Percentiles rank a stretch among this genome's conserved stretches.
phyloP scores from a whole-genome alignment of 2,329 filamentous ascomycete species.

The Sarocladium brachiariae region DNA sequence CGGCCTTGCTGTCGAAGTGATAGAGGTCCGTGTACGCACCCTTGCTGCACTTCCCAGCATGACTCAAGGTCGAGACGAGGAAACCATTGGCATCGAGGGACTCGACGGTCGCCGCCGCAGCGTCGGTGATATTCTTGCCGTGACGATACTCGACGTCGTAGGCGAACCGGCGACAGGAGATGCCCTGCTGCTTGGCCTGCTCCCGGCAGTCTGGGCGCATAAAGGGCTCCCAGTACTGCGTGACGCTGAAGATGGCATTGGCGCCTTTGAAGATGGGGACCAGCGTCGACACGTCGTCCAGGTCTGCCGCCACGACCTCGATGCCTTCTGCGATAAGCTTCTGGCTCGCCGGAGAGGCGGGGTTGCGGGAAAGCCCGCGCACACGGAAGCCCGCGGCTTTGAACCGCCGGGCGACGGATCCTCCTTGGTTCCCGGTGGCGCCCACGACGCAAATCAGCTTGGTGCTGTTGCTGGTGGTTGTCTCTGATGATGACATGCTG shows the following conservation, averaged over 20 bases:
- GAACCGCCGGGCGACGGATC: slow-evolving; percentile 31
- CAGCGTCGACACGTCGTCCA: slow-evolving; percentile 25
- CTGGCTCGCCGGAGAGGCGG: slow-evolving; percentile 25
- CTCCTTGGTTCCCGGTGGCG: slow-evolving; percentile 41
- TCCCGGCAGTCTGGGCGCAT: slow-evolving; percentile 7
- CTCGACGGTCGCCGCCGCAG: slow-evolving; percentile 12
- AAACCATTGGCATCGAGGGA: slow-evolving; percentile 27
- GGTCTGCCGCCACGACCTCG: slow-evolving; percentile 29
- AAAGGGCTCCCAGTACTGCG: slow-evolving; percentile 19
- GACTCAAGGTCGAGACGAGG: slow-evolving; percentile 39
- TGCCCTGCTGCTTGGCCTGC: slow-evolving; percentile 9
- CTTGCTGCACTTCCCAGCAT: slow-evolving; percentile 30
- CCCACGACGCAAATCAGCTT: slow-evolving; percentile 35
- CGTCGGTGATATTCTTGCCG: slow-evolving; percentile 15
- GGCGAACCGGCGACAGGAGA: slow-evolving; percentile 13
- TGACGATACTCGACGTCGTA: slow-evolving; percentile 14
- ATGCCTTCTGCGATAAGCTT: slow-evolving; percentile 23
- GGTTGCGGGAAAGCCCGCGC: slow-evolving; percentile 33
- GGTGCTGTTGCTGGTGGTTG: slow-evolving; percentile 18
- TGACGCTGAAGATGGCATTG: slow-evolving; percentile 30
- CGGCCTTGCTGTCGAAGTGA: slow-evolving; percentile 43
- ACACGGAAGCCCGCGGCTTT: slow-evolving; percentile 5
- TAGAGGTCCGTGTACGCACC: slow-evolving; percentile 37
- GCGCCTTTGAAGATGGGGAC: slow-evolving; percentile 28
- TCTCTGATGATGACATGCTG: slow-evolving; percentile 5